These are phyloP conservation scores for Teratosphaeria gauchensis DNA, from an alignment of 2,329 filamentous ascomycete species.

Conservation along the genomic window DNA sequence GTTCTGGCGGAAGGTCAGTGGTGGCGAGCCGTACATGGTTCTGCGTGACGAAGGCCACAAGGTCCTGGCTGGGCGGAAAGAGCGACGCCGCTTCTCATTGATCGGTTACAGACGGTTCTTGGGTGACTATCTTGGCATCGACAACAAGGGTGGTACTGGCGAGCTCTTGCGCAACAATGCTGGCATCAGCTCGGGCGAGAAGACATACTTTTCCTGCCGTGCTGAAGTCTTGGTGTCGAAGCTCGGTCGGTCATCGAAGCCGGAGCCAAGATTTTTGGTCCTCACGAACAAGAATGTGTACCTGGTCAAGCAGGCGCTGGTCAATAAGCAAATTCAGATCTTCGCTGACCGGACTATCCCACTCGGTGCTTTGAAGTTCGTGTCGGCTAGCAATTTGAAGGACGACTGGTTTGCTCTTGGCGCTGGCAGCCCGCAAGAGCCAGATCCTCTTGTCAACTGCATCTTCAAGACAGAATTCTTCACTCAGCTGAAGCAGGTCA, in stretches of 20 bases:
- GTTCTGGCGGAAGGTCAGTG: constrained; percentile 89
- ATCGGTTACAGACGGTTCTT: constrained; percentile 85
- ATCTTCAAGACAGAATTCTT: constrained; percentile 96
- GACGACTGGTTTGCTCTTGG: constrained; percentile 97
- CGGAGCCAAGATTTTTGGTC: constrained; percentile 73
- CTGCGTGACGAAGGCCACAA: constrained; percentile 80
- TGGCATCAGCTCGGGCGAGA: constrained; percentile 58
- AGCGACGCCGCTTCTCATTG: constrained; percentile 82
- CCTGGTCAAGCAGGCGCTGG: constrained; percentile 72
- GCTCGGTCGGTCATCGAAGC: constrained; percentile 91
- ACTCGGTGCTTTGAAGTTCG: constrained; percentile 77
- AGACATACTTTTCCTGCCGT: constrained; percentile 78
- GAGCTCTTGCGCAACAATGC: constrained; percentile 69
- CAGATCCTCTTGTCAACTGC: constrained; percentile 89
- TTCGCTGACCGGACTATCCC: constrained; percentile 71
- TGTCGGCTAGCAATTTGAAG: constrained; percentile 68
- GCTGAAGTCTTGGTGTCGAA: constrained; percentile 87
- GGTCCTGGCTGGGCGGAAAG: constrained; percentile 75
- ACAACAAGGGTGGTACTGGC: constrained; percentile 68
- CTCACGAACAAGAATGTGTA: constrained; percentile 77
- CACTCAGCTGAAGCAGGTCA: constrained; percentile 73
- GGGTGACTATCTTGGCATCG: constrained; percentile 88
- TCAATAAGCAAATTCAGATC: constrained; percentile 74
- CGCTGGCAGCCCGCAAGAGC: constrained; percentile 78
- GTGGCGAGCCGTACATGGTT: constrained; percentile 79